Evolutionary conservation across 2,329 filamentous ascomycete species (phyloP), one percentile per base, ranked within the genome.

Genomic region (Clonostachys byssicola): DNA sequence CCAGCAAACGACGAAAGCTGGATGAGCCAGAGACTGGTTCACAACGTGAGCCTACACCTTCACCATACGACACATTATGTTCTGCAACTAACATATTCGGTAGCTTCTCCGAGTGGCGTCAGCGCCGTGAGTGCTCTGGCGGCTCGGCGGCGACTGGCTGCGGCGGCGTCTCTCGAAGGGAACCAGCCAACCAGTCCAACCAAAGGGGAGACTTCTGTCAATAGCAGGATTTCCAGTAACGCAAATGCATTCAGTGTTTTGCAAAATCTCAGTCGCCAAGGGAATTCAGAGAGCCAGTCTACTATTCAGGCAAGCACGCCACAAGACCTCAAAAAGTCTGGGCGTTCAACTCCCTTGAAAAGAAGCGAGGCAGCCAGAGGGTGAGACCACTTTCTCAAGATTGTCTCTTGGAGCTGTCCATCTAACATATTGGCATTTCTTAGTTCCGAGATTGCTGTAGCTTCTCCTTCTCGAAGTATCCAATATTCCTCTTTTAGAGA

Each of bases 401-500:
- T 33, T 18, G 9, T 30, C 23, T 3, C 23, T 30, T 10, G 23
- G 23, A n/a, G 33, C 30, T 13, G 30, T 8, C 10, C 12, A 30
- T 12, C 33, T 18, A n/a, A 33, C 34, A 18, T n/a, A 35, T 35
- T 8, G 30, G 16, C 20, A 10, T 6, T n/a, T 12, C 12, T 13
- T 13, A 44, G 43, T 13, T 33, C 34, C 14, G 43, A 34, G 9
- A 18, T 34, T 6, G 17, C 23, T 40, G 34, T 10, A 30, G 35
- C 17, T 36, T 14, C 18, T 8, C 34, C 23, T 14, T 20, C 44
- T 14, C 38, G 48, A 41, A 35, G 50, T n/a, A 50, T 53, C 5
- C 65, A 69, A 17, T 67, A 75, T 46, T 73, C 73, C 1, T 73
- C 75, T 1, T 77, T 78, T 45, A 68, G 61, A 18, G 66, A 71